Evolutionary conservation across 164 flowering plant genomes (phyloP), one percentile per base, ranked within the genome.

Genomic region (Annona squamosa): DNA sequence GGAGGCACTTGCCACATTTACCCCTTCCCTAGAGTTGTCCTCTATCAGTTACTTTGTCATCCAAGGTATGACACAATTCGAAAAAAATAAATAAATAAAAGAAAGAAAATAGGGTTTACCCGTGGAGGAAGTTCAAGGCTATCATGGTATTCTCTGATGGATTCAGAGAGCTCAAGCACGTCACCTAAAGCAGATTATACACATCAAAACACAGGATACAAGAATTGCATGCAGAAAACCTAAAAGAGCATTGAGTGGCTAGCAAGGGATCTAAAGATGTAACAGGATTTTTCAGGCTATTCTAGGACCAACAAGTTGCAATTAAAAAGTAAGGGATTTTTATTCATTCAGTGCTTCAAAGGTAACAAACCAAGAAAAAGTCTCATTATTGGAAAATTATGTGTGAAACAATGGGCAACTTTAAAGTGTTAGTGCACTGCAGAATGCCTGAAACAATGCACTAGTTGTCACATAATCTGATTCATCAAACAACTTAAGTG

Each of bases 81-180:
- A 26, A 65, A 9, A 19, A 59, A 59, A 46, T 68, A 6, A 44
- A 68, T 44, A 63, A n/a, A 69, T 10, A 26, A 69, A 17, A 37
- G 12, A 5, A 65, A 46, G 9, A 7, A 41, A 18, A 67, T 12
- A 59, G 44, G 64, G 63, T 82, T 83, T 84, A 93, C 98, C 87
- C 85, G 84, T 18, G 86, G 81, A 12, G 98, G 98, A 76, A 93
- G 84, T 67, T 74, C 77, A 73, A 87, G 80, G 77, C 81, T 80
- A 71, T 96, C 98, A 81, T 93, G 96, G 77, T 88, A 93, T 78
- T 87, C 97, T 81, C 98, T 84, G 63, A 95, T 95, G 62, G 99
- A 98, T 81, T 95, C 99, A 7, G 99, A 91, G 17, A 96, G 95
- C 77, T 96, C 97, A 77, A 96, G 95, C 90, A 87, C 84, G 68